phyloP scores from a whole-genome alignment of 2,329 filamentous ascomycete genomes.

The Botrytis medusae region DNA sequence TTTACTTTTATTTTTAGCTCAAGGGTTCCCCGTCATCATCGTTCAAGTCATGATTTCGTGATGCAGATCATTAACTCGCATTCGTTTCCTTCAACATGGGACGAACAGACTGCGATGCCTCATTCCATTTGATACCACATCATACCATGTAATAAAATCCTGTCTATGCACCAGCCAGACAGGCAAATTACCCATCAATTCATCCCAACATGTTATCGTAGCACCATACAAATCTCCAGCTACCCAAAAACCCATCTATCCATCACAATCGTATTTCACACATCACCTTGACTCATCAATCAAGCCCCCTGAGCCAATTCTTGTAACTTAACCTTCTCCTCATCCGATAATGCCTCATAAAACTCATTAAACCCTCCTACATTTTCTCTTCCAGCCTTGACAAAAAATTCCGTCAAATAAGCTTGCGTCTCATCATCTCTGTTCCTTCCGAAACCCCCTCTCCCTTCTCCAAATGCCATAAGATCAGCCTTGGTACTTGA shows the following conservation, averaged over 20 bases:
- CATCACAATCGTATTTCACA: not conserved
- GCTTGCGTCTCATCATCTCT: constrained; percentile 88
- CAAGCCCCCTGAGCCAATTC: constrained; percentile 37
- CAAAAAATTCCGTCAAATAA: constrained; percentile 81
- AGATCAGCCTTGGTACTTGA: constrained; percentile 70
- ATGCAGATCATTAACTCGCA: not conserved
- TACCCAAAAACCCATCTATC: not conserved
- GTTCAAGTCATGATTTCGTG: not conserved
- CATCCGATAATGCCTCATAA: constrained; percentile 41
- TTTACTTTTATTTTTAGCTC: not conserved
- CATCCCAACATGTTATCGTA: not conserved
- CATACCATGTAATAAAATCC: not conserved
- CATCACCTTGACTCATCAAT: not conserved
- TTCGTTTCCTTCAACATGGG: not conserved
- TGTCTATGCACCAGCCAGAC: not conserved
- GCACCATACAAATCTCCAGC: not conserved
- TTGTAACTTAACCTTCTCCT: constrained; percentile 50
- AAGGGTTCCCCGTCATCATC: not conserved
- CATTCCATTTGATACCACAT: not conserved
- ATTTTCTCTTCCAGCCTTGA: constrained; percentile 42
- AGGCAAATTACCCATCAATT: not conserved
- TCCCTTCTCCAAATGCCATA: constrained; percentile 70
- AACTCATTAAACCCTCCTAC: constrained; percentile 42
- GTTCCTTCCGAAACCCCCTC: constrained; percentile 56
- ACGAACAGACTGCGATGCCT: not conserved